Evolutionary conservation across 2,329 filamentous ascomycete genomes (phyloP), one percentile per base, ranked within the genome.

Genomic region (Penicillium crustosum): DNA sequence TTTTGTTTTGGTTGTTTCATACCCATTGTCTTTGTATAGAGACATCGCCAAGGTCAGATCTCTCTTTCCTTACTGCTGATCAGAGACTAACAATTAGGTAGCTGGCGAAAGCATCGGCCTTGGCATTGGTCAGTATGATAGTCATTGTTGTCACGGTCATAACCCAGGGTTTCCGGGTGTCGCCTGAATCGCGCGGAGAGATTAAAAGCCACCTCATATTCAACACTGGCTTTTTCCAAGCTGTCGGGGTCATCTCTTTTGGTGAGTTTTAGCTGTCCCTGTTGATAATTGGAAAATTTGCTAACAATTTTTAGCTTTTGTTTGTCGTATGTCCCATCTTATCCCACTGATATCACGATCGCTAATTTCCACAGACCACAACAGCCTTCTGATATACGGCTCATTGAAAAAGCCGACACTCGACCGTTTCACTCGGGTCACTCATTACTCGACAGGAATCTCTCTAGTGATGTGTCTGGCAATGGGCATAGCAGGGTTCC

Each of bases 161-260:
- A 29, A 88, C 91, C 0, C 92, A 99, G 78, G 89, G 91, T 3
- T 82, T 88, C 55, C 79, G 89, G 55, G 89, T 92, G 12, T 89
- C 93, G 6, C 70, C 81, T 25, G 88, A 91, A 52, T 81, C 86
- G 17, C 84, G 86, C 63, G 94, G 94, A 3, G 82, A 85, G 29
- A 85, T 97, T 55, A 84, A 82, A 61, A 85, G 83, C 55, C 83
- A 87, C 38, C 78, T 97, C 57, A 85, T 88, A n/a, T 81, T 97
- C 66, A 95, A 96, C 69, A 81, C 83, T 27, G 94, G 93, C 48
- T 87, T 99, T 58, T 95, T 97, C 70, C 93, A 97, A 75, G 93
- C 94, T 23, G 92, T 99, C 68, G 94, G 94, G 33, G 93, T 99
- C 19, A 99, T 99, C 67, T 97, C 94, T 5, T 99, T 99, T 74